Percentiles rank a stretch among this genome's conserved stretches.
Conservation (phyloP, 441 rosid genomes). For the Omphalea diandra region DNA sequence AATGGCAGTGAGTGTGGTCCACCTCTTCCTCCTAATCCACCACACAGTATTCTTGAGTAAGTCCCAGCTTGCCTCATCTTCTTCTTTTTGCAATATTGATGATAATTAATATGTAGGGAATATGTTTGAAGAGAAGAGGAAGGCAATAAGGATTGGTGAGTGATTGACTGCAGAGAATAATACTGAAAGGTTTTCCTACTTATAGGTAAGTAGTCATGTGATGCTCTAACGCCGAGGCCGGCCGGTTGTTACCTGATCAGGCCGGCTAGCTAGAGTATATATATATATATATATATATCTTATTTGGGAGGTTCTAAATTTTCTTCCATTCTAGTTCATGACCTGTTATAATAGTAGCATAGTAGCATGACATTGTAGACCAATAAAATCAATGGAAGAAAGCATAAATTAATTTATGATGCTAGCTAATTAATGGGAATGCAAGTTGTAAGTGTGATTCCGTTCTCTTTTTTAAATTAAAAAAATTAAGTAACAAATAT, state of each 20-base stretch:
- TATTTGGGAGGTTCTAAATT: no score
- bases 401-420: not conserved
- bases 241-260: conserved; percentile 11
- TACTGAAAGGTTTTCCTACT: not conserved
- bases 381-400: no score
- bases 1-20: conserved; percentile 57
- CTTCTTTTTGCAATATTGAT: not conserved
- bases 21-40: conserved; percentile 28
- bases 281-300: no score
- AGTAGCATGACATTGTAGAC: not conserved
- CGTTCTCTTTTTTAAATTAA: no score
- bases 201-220: not conserved
- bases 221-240: conserved; percentile 4
- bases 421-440: no score
- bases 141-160: not conserved
- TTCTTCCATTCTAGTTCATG: conserved; percentile 7
- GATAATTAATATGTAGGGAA: not conserved
- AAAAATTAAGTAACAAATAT: no score
- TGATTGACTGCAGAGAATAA: not conserved
- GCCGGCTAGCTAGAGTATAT: conserved; percentile 6
- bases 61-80: conserved; percentile 57
- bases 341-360: no score
- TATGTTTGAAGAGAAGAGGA: not conserved
- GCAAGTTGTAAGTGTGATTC: no score
- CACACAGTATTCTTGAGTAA: conserved; percentile 45